Conservation (phyloP, 331 rosid species). For the Cydonia oblonga region DNA sequence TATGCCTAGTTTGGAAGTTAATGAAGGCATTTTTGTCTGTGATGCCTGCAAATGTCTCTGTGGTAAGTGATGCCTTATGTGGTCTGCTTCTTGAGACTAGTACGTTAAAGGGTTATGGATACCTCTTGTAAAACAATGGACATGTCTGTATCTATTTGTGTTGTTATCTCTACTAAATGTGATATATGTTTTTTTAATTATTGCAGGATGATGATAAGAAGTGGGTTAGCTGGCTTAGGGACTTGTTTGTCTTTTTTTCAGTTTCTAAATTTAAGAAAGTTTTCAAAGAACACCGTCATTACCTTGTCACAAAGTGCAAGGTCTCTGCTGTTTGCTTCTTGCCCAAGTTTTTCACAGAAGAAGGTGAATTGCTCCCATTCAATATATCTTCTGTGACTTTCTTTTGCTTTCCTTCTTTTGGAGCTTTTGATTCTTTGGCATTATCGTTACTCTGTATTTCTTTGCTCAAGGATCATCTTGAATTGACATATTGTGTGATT, state of each 20-base stretch:
- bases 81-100: background rate
- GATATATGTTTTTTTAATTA: conserved; percentile 10
- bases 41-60: conserved; percentile 30
- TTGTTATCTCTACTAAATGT: background rate
- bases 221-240: conserved; percentile 49
- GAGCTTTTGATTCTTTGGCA: background rate
- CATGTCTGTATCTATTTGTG: background rate
- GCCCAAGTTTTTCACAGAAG: conserved; percentile 60
- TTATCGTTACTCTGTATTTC: background rate
- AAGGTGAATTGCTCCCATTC: conserved; percentile 39
- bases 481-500: background rate
- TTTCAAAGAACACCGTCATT: conserved; percentile 58
- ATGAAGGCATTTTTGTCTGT: conserved; percentile 32
- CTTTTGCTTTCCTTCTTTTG: too few species aligned
- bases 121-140: background rate
- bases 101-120: background rate
- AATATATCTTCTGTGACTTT: too few species aligned
- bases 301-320: conserved; percentile 51
- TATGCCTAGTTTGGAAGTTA: conserved; percentile 77
- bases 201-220: conserved; percentile 56
- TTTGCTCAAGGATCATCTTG: background rate
- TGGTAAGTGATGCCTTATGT: conserved; percentile 36
- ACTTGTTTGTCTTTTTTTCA: conserved; percentile 63
- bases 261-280: conserved; percentile 45
- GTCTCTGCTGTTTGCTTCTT: conserved; percentile 49